Evolutionary conservation across 768 basidiomycete genomes (phyloP).

Genomic region (Dictyophora rubrovolvata): DNA sequence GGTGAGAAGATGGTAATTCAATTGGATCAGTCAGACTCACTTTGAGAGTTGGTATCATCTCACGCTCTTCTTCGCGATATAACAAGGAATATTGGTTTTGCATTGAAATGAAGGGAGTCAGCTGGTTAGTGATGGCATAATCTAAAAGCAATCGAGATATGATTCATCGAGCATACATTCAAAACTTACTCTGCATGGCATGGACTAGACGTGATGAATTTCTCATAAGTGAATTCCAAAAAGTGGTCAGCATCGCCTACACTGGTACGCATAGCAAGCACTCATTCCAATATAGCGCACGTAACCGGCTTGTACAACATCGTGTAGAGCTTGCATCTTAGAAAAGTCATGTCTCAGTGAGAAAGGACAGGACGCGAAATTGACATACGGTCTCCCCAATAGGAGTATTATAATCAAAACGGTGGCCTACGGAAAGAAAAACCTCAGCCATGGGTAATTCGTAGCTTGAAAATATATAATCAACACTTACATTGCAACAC

Average conservation of each 20-base stretch:
- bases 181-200: constrained; percentile 6
- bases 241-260: neutral
- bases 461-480: neutral
- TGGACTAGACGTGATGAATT: neutral
- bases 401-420: constrained; percentile 33
- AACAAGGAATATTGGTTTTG: constrained; percentile 14
- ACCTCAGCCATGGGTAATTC: neutral
- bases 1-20: neutral
- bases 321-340: constrained; percentile 29
- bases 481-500: constrained; percentile 28
- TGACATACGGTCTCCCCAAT: constrained; percentile 27
- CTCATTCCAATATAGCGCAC: constrained; percentile 22
- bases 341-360: constrained; percentile 2
- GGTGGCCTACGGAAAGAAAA: constrained; percentile 20
- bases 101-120: constrained; percentile 15
- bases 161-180: neutral
- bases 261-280: constrained; percentile 14
- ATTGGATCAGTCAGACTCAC: neutral
- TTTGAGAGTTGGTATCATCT: constrained; percentile 11
- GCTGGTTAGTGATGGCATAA: constrained; percentile 9
- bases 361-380: neutral
- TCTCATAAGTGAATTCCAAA: neutral
- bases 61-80: constrained; percentile 14
- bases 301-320: constrained; percentile 25
- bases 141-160: neutral